Percentiles rank a stretch among this genome's conserved stretches.
phyloP scores from a whole-genome alignment of 257 asterid genomes.

The Ilex asprella region DNA sequence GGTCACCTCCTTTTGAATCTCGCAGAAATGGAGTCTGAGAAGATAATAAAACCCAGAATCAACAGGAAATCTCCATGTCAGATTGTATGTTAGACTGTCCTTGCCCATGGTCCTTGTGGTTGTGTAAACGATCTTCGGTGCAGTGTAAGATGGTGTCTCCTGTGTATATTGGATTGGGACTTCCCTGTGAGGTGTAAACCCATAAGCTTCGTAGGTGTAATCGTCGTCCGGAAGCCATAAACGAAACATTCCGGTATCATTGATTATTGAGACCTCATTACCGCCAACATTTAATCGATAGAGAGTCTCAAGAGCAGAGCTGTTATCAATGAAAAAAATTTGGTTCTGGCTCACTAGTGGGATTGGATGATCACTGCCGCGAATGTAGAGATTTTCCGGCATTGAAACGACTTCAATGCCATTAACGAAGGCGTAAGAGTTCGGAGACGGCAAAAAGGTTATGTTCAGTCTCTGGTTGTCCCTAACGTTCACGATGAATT shows the following conservation, averaged over 20 bases:
- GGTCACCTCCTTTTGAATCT: constrained; percentile 12
- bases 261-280: no score
- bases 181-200: background rate
- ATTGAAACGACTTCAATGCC: no score
- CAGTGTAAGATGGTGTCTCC: no score
- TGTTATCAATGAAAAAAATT: background rate
- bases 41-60: no score
- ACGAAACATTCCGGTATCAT: constrained; percentile 55
- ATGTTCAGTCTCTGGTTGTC: constrained; percentile 22
- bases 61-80: no score
- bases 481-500: constrained; percentile 29
- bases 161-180: constrained; percentile 17
- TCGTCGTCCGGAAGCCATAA: constrained; percentile 25
- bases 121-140: no score
- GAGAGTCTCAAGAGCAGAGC: constrained; percentile 34
- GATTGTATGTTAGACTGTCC: no score
- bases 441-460: constrained; percentile 31
- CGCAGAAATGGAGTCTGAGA: constrained; percentile 48
- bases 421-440: background rate
- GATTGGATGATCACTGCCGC: background rate
- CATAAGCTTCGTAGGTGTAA: background rate
- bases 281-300: constrained; percentile 56
- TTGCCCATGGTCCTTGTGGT: no score
- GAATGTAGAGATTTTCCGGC: no score
- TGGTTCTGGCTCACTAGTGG: background rate